Conservation (phyloP, 176 grass and related monocot genomes). For the Zoysia pacifica region DNA sequence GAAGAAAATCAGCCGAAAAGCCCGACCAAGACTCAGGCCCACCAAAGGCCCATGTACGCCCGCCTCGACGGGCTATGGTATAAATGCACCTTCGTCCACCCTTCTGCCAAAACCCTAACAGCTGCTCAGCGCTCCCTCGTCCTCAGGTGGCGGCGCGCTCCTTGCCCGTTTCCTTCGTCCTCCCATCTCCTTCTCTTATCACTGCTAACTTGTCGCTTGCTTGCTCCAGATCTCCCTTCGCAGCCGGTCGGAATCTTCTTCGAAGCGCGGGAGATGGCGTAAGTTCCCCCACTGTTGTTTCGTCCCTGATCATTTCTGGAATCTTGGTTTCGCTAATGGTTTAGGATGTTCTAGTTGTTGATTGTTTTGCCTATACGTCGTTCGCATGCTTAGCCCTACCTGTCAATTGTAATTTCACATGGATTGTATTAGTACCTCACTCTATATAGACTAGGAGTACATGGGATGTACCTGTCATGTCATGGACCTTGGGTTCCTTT, state of each 20-base stretch:
- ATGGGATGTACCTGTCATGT: no score
- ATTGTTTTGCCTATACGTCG: no score
- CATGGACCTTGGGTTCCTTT: no score
- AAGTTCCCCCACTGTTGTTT: not conserved
- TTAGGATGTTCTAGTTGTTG: no score
- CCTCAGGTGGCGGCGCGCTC: conserved; percentile 26
- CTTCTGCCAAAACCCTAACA: conserved; percentile 22
- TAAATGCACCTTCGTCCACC: not conserved
- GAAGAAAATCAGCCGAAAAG: not conserved
- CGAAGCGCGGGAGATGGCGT: conserved; percentile 29
- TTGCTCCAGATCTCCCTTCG: not conserved
- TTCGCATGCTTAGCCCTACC: no score
- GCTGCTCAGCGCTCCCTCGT: conserved; percentile 4
- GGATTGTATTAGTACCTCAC: no score
- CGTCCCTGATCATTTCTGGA: not conserved
- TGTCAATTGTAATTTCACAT: no score
- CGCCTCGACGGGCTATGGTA: not conserved
- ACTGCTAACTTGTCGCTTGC: not conserved
- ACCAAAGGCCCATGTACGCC: conserved; percentile 17
- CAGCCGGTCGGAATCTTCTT: not conserved
- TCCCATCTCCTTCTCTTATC: not conserved
- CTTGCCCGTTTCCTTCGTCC: not conserved
- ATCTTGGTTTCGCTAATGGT: not conserved
- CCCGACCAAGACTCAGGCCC: not conserved
- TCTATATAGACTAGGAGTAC: no score